Evolutionary conservation across 2,329 filamentous ascomycete genomes (phyloP).

Genomic region (Thelonectria discophora): DNA sequence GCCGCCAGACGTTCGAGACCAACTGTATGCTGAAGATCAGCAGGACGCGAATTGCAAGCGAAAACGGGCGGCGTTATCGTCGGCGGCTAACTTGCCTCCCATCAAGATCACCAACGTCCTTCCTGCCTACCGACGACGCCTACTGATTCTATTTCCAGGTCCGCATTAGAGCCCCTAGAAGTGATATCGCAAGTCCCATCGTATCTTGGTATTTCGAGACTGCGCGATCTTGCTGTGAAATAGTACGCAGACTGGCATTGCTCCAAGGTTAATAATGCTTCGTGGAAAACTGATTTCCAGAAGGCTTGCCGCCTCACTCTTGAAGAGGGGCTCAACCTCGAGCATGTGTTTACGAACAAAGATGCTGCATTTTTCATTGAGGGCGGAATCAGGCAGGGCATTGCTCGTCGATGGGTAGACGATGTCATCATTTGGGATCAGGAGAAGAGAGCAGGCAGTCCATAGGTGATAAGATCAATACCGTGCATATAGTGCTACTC

Average conservation of each 20-base stretch:
- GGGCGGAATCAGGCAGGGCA: constrained; percentile 15
- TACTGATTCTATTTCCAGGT: not conserved
- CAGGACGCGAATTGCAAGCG: no score
- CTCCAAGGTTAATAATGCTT: constrained; percentile 12
- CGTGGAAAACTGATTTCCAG: constrained; percentile 18
- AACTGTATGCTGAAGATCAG: no score
- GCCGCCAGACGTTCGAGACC: no score
- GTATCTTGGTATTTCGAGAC: constrained; percentile 13
- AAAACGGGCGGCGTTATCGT: constrained; percentile 7
- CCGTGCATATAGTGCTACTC: no score
- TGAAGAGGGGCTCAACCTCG: constrained; percentile 9
- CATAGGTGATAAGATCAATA: not conserved
- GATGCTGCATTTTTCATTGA: constrained; percentile 11
- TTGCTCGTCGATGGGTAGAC: constrained; percentile 17
- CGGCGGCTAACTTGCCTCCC: constrained; percentile 3
- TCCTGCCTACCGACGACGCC: constrained; percentile 1
- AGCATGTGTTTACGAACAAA: constrained; percentile 12
- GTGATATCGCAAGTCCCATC: not conserved
- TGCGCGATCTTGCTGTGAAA: constrained; percentile 10
- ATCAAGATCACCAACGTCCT: constrained; percentile 14
- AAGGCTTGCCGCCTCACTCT: constrained; percentile 8
- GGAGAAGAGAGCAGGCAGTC: constrained; percentile 5
- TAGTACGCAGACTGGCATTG: constrained; percentile 14
- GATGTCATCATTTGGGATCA: constrained; percentile 17
- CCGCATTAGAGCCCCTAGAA: constrained; percentile 2